Conservation (phyloP, 768 basidiomycete species). For the Auriscalpium orientale region DNA sequence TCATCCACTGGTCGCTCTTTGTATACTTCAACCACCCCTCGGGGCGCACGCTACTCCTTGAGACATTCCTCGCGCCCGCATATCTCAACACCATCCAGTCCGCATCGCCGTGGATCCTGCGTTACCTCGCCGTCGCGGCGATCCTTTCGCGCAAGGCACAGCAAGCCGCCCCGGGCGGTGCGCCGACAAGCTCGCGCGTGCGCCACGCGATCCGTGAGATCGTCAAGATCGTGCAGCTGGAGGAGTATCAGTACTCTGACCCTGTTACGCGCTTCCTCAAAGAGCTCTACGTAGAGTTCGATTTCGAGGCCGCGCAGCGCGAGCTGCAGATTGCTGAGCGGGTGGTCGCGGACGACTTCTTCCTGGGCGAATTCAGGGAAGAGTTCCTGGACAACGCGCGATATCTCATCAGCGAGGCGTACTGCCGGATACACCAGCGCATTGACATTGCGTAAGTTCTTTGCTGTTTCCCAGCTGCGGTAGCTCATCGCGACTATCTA, state of each 20-base stretch:
- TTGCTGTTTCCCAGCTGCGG: not conserved
- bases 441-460: slow-evolving; percentile 72
- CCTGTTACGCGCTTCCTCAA: slow-evolving; percentile 90
- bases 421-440: slow-evolving; percentile 92
- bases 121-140: slow-evolving; percentile 90
- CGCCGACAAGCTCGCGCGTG: slow-evolving; percentile 57
- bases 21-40: slow-evolving; percentile 97
- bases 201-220: slow-evolving; percentile 86
- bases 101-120: slow-evolving; percentile 86
- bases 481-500: slow-evolving; percentile 20
- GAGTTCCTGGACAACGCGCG: slow-evolving; percentile 97
- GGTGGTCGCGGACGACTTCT: slow-evolving; percentile 89
- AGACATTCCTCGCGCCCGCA: slow-evolving; percentile 91
- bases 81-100: slow-evolving; percentile 99
- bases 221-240: slow-evolving; percentile 88
- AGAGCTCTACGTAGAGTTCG: slow-evolving; percentile 91
- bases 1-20: slow-evolving; percentile 96
- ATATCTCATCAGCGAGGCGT: slow-evolving; percentile 94
- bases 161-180: slow-evolving; percentile 35
- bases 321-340: slow-evolving; percentile 71
- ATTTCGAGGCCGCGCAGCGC: slow-evolving; percentile 90
- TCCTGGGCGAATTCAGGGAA: slow-evolving; percentile 82
- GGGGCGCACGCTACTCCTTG: slow-evolving; percentile 85
- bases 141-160: slow-evolving; percentile 82
- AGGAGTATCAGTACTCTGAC: slow-evolving; percentile 94